Base-by-base conservation (phyloP, 2,329 filamentous ascomycete species). In the Pseudogymnoascus sp. region DNA sequence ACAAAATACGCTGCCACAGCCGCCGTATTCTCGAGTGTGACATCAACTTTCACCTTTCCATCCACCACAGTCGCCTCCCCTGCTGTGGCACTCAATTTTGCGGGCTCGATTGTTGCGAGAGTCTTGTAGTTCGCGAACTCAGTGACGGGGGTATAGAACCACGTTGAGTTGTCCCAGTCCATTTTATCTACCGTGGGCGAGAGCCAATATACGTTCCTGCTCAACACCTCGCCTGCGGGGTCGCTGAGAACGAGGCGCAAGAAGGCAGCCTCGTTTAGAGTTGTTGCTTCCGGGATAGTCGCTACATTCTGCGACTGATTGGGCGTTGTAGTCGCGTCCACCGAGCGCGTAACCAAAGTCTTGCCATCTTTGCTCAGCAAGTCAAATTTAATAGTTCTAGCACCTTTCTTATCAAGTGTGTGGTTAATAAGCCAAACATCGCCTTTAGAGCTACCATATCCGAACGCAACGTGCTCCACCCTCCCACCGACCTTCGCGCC, bases 121-220 rank as follows among this genome's bases (percentile, higher is more conserved):
- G 76, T 72, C 0, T 74, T 79, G 63, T 77, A 79, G 60, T 85
- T 69, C 0, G 77, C 75, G 61, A 78, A 86, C 4, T 74, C 61
- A 0, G 74, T 77, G 0, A 86, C 80, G 0, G 83, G 83, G 0
- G 84, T 87, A 64, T 77, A 74, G 64, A 79, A 85, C 82, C 83
- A 87, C 1, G 77, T 79, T 2, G 83, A 84, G 1, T 77, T 73
- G 0, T 75, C 72, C 83, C 84, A 87, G 63, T 82, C 74, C 4
- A 87, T 69, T 0, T 68, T 70, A 65, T 87, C 84, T 0, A 74
- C 61, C 0, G 71, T 70, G 0, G 71, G 68, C 1, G 79, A 67
- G 0, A 86, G 65, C 83, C 84, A 86, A 73, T 87, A 87, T 0
- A 85, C 79, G 64, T 85, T 86, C 1, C 81, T 75, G 63, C 80